phyloP scores from a whole-genome alignment of 208 protist genomes.

The Trypanosomatidae sp. region DNA sequence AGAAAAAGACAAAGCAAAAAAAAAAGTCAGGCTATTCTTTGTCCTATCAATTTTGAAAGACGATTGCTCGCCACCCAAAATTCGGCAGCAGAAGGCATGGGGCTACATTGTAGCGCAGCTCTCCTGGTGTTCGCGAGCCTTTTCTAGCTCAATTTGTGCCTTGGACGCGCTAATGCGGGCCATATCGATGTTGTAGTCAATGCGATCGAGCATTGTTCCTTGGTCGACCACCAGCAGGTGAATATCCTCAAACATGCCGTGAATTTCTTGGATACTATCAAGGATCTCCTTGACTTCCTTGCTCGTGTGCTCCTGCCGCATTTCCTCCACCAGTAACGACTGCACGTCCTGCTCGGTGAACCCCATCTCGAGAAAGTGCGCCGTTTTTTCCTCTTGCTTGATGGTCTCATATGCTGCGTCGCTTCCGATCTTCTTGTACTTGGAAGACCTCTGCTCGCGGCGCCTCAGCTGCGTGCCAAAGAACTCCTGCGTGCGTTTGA shows the following conservation, averaged over 20 bases:
- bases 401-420: constrained; percentile 51
- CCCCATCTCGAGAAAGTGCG: constrained; percentile 74
- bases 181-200: constrained; percentile 91
- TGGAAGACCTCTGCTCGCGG: constrained; percentile 45
- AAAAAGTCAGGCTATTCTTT: no score
- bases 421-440: constrained; percentile 63
- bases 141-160: constrained; percentile 74
- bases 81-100: no score
- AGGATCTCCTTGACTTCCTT: constrained; percentile 83
- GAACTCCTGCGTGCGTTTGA: constrained; percentile 60
- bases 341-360: constrained; percentile 82
- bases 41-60: no score
- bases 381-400: constrained; percentile 59
- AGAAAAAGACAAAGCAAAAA: no score
- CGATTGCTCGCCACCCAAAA: no score
- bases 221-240: constrained; percentile 80
- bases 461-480: constrained; percentile 53
- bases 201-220: constrained; percentile 89
- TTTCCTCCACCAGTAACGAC: constrained; percentile 68
- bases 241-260: constrained; percentile 85
- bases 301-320: constrained; percentile 51
- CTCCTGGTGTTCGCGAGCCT: constrained; percentile 80
- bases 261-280: constrained; percentile 81
- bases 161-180: constrained; percentile 44
- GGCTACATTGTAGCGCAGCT: no score